These are phyloP conservation scores for Corymbia maculata DNA, from an alignment of 345 rosid species.

Conservation along the genomic window DNA sequence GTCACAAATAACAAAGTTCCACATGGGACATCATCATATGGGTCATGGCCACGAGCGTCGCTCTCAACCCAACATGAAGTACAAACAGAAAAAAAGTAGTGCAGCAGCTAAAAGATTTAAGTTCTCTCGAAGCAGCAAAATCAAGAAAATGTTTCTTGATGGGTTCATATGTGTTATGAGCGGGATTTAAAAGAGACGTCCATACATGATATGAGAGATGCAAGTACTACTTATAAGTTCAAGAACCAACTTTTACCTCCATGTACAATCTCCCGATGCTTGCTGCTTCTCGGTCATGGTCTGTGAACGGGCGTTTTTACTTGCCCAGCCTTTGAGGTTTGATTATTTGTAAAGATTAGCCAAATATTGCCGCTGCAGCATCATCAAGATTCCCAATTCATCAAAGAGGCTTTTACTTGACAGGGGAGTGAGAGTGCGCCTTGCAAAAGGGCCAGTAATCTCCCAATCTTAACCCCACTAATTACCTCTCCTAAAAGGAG, in stretches of 20 bases:
- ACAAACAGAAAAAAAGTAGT: neutral
- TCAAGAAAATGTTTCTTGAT: neutral
- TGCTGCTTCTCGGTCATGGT: neutral
- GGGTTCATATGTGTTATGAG: neutral
- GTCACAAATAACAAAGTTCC: neutral
- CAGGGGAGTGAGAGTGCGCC: neutral
- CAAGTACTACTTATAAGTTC: neutral
- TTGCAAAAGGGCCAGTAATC: neutral
- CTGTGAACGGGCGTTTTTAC: neutral
- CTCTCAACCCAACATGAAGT: neutral
- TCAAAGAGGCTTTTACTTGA: neutral
- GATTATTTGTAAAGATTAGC: constrained; percentile 10
- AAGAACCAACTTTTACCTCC: neutral
- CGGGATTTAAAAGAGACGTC: neutral
- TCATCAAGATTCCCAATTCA: constrained; percentile 87
- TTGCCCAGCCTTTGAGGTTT: neutral
- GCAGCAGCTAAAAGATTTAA: neutral
- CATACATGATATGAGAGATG: neutral
- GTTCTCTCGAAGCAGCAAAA: neutral
- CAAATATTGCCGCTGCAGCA: constrained; percentile 89
- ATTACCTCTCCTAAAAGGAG: neutral
- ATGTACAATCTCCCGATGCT: neutral
- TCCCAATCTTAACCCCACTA: neutral
- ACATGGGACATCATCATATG: neutral
- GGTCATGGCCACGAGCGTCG: neutral